Percentiles rank a stretch among this genome's conserved stretches.
Conservation (phyloP, 768 basidiomycete species). For the Rhodocollybia butyracea region DNA sequence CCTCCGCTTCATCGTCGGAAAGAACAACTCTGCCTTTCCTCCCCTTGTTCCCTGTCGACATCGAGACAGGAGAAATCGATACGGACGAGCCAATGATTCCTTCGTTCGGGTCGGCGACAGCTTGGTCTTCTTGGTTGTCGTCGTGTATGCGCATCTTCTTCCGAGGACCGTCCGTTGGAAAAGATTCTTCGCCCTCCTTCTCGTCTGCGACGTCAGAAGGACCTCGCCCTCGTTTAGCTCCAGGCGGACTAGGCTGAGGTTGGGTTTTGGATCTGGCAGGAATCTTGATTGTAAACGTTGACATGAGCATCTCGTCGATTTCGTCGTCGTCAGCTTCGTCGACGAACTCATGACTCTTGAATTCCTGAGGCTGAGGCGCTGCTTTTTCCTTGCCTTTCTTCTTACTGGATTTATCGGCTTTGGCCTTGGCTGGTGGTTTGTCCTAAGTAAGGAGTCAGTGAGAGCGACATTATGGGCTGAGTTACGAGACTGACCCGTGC, state of each 20-base stretch:
- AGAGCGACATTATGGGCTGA: conserved; percentile 20
- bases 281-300: neutral
- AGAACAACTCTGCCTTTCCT: conserved; percentile 13
- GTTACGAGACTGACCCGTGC: conserved; percentile 19
- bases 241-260: neutral
- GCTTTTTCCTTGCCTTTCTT: conserved; percentile 25
- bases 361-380: conserved; percentile 32
- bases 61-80: conserved; percentile 10
- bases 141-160: conserved; percentile 2
- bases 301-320: conserved; percentile 12
- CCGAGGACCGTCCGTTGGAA: neutral
- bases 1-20: conserved; percentile 21
- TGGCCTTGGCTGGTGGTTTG: conserved; percentile 20
- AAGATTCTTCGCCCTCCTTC: neutral
- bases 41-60: conserved; percentile 7
- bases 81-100: neutral
- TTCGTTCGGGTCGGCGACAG: neutral
- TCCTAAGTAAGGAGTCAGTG: conserved; percentile 3
- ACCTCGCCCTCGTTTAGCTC: neutral
- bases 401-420: conserved; percentile 11
- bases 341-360: conserved; percentile 44
- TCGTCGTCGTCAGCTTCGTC: conserved; percentile 25
- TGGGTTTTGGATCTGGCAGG: neutral
- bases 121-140: neutral
- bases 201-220: conserved; percentile 7